Evolutionary conservation across 495 filamentous ascomycete species (phyloP).

Genomic region (Sabuloglossum arenarium): DNA sequence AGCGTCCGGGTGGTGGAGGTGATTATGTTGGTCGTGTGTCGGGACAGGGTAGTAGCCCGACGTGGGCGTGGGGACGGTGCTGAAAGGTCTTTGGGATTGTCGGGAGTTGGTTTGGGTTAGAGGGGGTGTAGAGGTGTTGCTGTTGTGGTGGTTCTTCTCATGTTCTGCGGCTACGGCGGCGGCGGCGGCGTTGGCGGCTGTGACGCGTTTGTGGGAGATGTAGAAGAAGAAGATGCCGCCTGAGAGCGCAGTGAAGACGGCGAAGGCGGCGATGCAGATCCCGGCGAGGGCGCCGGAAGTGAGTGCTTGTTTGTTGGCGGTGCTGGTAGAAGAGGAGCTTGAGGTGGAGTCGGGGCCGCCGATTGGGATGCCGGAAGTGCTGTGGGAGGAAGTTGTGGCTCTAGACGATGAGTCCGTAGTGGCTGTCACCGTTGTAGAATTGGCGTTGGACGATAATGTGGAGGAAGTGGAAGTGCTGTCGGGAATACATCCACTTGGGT

Average conservation of each 20-base stretch:
- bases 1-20: neutral
- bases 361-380: neutral
- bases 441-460: neutral
- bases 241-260: neutral
- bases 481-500: neutral
- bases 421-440: neutral
- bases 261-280: neutral
- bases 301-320: neutral
- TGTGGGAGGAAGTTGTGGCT: neutral
- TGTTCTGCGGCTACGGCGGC: neutral
- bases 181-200: neutral
- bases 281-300: neutral
- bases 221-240: neutral
- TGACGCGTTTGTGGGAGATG: neutral
- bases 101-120: neutral
- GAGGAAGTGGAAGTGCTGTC: neutral
- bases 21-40: neutral
- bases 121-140: neutral
- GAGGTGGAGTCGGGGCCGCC: neutral
- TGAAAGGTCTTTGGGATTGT: neutral
- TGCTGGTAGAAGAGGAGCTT: neutral
- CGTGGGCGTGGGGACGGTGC: neutral
- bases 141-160: neutral
- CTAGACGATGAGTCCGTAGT: neutral
- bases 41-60: neutral